Base-by-base conservation (phyloP, 176 grass and related monocot species). In the Lolium rigidum region DNA sequence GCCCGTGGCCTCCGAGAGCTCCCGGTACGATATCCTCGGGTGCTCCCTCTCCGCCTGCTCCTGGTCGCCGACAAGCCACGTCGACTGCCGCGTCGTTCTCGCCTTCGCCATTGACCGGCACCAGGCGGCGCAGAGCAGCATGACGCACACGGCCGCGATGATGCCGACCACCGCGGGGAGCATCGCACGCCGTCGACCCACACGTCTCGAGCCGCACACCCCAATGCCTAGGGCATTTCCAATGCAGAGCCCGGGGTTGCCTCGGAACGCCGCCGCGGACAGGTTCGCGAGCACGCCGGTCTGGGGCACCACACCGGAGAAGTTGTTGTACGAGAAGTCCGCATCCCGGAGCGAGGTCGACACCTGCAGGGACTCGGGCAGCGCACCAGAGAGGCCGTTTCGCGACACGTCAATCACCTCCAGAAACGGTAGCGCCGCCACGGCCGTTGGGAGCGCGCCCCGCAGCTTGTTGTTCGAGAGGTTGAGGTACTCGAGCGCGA, bases 401-500 rank as follows among this genome's bases (percentile, higher is more conserved):
- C 43, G 64, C 2, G 96, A 98, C 46, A 98, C 74, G 63, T 98
- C 93, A 13, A 98, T 94, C 1, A 86, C 86, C 69, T 91, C 75
- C 78, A 98, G 67, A 86, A 91, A 98, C 49, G 96, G 90, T 35
- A 98, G 83, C 12, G 91, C 86, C 5, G 57, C 93, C 8, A 98
- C 41, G 2, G 93, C 84, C 9, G 70, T 74, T 13, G 93, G 93
- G 35, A 76, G 49, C 25, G 15, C 74, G 76, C 93, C 92, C 2
- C 31, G 49, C 64, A 98, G 85, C 61, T 17, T 41, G 83, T 98
- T 98, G 14, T 77, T 64, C 4, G 95, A 98, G 20, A 98, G 48
- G 91, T 98, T 98, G 61, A 98, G 88, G 56, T 89, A 91, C 89
- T 98, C 95, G 60, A 98, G 85, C 24, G 95, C 95, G 59, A 98